Evolutionary conservation across 2,329 filamentous ascomycete species (phyloP), one percentile per base, ranked within the genome.

Genomic region (Chaetomiaceae sp.): DNA sequence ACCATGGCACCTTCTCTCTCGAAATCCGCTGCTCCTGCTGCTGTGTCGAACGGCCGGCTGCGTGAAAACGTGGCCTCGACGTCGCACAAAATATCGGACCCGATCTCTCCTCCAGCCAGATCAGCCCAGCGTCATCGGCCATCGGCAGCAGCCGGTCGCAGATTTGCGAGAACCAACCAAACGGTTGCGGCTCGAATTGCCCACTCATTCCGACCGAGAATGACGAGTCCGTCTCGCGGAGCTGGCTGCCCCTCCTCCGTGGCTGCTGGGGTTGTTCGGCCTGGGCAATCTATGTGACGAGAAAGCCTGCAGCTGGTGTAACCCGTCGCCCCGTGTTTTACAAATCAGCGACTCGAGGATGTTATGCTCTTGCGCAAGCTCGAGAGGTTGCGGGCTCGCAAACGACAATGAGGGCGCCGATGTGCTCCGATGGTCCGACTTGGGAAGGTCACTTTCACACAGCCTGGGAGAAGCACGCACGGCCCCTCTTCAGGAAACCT

Each of bases 241-340:
- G 46, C 42, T 40, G n/a, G 34, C 31, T 25, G 42, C 38, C 55
- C 51, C 36, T 36, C 29, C 36, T 51, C 33, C 34, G 31, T 40
- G 27, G 43, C 31, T 34, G 25, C 44, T 42, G 50, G 42, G 34
- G 36, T 48, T 42, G 27, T 42, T n/a, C 43, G 43, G 44, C 27
- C 42, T 27, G 42, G 39, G 29, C 52, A 57, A 57, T 57, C 14
- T 47, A 59, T 55, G 54, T 55, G 51, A 57, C 48, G 54, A 43
- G 46, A 46, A 31, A 38, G 25, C 56, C 47, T 56, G 56, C 56
- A 56, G 53, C 51, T 42, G 17, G 56, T 58, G 56, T 54, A 47
- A 58, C 53, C 38, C 31, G 29, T 6, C 38, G 25, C 33, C 27
- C 47, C 37, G 34, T 53, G 40, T 43, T n/a, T 29, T 38, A 12